phyloP scores from a whole-genome alignment of 148 eudicot genomes.

The Salicornia ramosissima region DNA sequence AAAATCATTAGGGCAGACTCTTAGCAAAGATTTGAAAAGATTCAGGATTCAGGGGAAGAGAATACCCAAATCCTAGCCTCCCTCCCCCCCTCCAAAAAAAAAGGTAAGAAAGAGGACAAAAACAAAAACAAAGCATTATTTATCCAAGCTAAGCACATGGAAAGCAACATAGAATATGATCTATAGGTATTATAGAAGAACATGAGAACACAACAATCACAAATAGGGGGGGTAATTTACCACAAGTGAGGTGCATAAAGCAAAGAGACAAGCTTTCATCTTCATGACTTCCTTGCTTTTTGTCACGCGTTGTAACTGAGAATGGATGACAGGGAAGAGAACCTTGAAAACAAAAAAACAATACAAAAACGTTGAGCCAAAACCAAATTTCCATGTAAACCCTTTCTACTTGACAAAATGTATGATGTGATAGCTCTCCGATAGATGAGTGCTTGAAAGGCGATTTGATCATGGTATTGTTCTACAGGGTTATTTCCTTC shows the following conservation, averaged over 20 bases:
- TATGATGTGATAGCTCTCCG: neutral
- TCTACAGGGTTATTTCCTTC: neutral
- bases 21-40: conserved; percentile 1
- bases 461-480: neutral
- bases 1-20: neutral
- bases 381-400: neutral
- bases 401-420: too few species aligned
- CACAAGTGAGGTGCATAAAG: conserved; percentile 70
- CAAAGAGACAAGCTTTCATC: conserved; percentile 70
- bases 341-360: conserved; percentile 30
- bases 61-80: too few species aligned
- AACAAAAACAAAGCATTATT: too few species aligned
- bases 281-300: conserved; percentile 40
- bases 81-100: too few species aligned
- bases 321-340: conserved; percentile 51
- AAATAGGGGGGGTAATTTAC: conserved; percentile 29
- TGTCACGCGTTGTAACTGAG: conserved; percentile 47
- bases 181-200: neutral
- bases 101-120: too few species aligned
- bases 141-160: neutral
- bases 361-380: neutral
- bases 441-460: neutral
- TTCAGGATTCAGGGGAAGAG: too few species aligned
- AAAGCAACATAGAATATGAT: neutral
- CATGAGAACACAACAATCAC: neutral